Conservation (phyloP, 345 rosid genomes). For the Salix viminalis region DNA sequence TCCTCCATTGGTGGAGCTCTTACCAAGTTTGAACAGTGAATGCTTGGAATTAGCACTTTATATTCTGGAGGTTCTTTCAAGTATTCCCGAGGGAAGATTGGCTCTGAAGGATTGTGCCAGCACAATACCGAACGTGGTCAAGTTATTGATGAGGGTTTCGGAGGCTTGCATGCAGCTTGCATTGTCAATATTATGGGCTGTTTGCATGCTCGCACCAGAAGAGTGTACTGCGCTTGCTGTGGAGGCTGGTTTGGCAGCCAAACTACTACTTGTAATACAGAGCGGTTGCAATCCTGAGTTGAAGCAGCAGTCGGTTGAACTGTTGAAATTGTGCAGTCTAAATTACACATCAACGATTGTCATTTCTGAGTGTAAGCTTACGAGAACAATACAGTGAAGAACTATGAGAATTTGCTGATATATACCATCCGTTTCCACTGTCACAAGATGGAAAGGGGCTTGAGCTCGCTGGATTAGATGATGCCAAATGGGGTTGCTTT, state of each 20-base stretch:
- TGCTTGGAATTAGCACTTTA: constrained; percentile 26
- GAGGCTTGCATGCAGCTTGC: constrained; percentile 28
- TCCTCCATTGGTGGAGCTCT: constrained; percentile 24
- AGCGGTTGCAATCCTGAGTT: constrained; percentile 23
- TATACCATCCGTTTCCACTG: neutral
- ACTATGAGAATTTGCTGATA: constrained; percentile 13
- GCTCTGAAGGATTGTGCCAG: constrained; percentile 25
- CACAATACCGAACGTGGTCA: constrained; percentile 35
- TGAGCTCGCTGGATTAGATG: constrained; percentile 3
- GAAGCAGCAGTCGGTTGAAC: constrained; percentile 31
- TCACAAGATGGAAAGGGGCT: constrained; percentile 4
- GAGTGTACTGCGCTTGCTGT: constrained; percentile 30
- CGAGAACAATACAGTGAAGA: constrained; percentile 29
- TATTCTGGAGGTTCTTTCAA: constrained; percentile 21
- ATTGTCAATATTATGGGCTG: constrained; percentile 23
- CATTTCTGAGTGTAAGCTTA: constrained; percentile 34
- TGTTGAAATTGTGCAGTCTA: constrained; percentile 30
- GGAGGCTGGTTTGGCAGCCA: constrained; percentile 32
- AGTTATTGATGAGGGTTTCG: constrained; percentile 28
- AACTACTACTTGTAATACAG: constrained; percentile 32
- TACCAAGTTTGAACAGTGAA: constrained; percentile 26
- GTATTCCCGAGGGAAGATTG: constrained; percentile 18
- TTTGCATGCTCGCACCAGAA: constrained; percentile 29
- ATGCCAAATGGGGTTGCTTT: neutral
- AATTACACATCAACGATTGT: constrained; percentile 24